These are phyloP conservation scores for Kluyveromyces wickerhamii DNA, from an alignment of 805 yeast species.

Conservation along the genomic window DNA sequence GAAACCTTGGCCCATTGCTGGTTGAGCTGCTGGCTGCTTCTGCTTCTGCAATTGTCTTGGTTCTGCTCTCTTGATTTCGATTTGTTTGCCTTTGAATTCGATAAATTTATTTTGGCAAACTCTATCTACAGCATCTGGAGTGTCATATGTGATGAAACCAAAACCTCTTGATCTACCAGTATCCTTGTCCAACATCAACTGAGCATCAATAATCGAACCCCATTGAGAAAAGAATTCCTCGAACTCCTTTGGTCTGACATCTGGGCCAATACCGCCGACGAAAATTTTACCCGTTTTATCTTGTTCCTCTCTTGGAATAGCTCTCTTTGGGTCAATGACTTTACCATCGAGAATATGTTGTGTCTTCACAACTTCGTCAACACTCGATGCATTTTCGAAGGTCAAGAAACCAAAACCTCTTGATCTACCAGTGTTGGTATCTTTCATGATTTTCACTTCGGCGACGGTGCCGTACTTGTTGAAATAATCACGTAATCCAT, in stretches of 20 bases:
- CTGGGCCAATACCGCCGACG: conserved; percentile 94
- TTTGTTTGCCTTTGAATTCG: conserved; percentile 75
- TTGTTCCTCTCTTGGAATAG: conserved; percentile 95
- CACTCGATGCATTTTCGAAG: conserved; percentile 72
- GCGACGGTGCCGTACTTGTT: conserved; percentile 80
- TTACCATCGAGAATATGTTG: conserved; percentile 92
- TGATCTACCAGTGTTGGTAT: conserved; percentile 74
- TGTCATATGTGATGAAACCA: conserved; percentile 92
- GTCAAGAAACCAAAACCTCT: conserved; percentile 94
- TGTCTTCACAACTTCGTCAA: conserved; percentile 75
- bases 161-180: conserved; percentile 96
- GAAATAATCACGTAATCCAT: conserved; percentile 72
- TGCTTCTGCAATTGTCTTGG: conserved; percentile 63
- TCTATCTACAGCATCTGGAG: conserved; percentile 87
- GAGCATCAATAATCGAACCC: conserved; percentile 91
- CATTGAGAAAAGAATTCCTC: conserved; percentile 77
- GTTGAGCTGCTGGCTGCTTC: conserved; percentile 28
- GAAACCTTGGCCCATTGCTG: conserved; percentile 16
- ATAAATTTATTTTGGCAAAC: conserved; percentile 77
- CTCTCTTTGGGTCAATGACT: conserved; percentile 94
- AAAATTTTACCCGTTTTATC: conserved; percentile 94
- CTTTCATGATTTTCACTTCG: conserved; percentile 91
- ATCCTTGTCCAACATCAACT: conserved; percentile 93
- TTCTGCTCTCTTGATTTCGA: conserved; percentile 80
- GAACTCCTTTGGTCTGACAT: conserved; percentile 86